These are phyloP conservation scores for Talaromyces stipitatus DNA, from an alignment of 495 filamentous ascomycete genomes.

Conservation along the genomic window DNA sequence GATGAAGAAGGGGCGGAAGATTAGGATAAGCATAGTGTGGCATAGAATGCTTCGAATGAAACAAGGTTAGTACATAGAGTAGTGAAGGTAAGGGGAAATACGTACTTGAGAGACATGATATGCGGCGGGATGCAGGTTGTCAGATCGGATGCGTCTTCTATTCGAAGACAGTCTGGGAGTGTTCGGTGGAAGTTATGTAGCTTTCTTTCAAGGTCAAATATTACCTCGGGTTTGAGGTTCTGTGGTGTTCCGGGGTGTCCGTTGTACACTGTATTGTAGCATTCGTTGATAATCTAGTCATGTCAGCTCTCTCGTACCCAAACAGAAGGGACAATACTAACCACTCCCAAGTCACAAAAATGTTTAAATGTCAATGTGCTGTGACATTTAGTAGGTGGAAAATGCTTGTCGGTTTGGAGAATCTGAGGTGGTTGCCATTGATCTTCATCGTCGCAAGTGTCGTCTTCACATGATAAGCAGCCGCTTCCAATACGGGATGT, in stretches of 20 bases:
- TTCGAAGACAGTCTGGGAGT: neutral
- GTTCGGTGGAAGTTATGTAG: conserved; percentile 2
- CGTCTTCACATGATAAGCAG: conserved; percentile 2
- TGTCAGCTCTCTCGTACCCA: neutral
- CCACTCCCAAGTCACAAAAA: conserved; percentile 7
- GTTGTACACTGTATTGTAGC: conserved; percentile 8
- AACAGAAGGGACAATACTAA: neutral
- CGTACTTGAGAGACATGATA: conserved; percentile 9
- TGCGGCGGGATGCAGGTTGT: conserved; percentile 6
- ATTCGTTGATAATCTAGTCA: conserved; percentile 9
- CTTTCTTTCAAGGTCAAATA: conserved; percentile 7
- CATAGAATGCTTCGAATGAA: conserved; percentile 1
- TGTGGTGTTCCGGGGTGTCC: neutral
- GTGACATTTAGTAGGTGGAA: conserved; percentile 7
- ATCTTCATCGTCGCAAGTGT: conserved; percentile 6
- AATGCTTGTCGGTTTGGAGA: neutral
- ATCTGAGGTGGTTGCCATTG: conserved; percentile 6
- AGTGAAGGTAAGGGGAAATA: too few species aligned
- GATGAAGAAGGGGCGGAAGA: conserved; percentile 8
- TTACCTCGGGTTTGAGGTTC: conserved; percentile 2
- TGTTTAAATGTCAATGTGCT: conserved; percentile 5
- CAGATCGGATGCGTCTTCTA: neutral
- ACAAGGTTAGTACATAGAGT: neutral
- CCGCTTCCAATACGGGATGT: too few species aligned
- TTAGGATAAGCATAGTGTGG: conserved; percentile 9